Evolutionary conservation across 1,284 basidiomycete species (phyloP), one percentile per base, ranked within the genome.

Genomic region (Heliocybe sulcata): DNA sequence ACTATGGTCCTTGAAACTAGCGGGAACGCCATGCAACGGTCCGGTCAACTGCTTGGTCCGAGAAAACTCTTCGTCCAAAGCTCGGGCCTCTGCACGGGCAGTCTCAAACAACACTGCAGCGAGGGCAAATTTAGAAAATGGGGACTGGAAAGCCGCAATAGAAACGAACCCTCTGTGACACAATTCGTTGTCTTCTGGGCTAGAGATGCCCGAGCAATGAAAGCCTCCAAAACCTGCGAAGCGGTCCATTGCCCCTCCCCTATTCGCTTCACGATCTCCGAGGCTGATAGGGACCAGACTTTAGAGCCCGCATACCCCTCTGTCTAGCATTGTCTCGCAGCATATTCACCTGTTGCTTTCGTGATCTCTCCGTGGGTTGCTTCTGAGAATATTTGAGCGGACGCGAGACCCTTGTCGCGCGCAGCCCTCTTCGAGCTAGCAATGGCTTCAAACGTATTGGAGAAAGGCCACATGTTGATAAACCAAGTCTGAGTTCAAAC

Each of bases 11-110:
- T 95, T 89, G 64, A 87, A 70, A 67, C 83, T 82, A 54, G 92
- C 79, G 3, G 93, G 94, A 16, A 96, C 82, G 26, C 92, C 92
- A 65, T 91, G 90, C 35, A 94, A 74, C 10, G 82, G 82, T 0
- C 93, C 93, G 19, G 77, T 76, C 25, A 90, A 63, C 57, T 72
- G 72, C 48, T 80, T 80, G 0, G 85, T 88, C 14, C 64, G 59
- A 1, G 76, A 73, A 62, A 87, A 90, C 59, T 88, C 81, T 2
- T 71, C 69, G 63, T 93, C 90, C 2, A 92, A 76, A 35, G 75
- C 75, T 47, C 72, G 70, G 0, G 89, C 90, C 56, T 78, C 76
- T 56, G 75, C 65, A n/a, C 81, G 74, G 2, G 88, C 91, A 54
- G 79, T 74, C 22, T 77, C 76, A 64, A 90, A 87, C 69, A 90